These are phyloP conservation scores for Trametes villosa DNA, from an alignment of 768 basidiomycete genomes.

Conservation along the genomic window DNA sequence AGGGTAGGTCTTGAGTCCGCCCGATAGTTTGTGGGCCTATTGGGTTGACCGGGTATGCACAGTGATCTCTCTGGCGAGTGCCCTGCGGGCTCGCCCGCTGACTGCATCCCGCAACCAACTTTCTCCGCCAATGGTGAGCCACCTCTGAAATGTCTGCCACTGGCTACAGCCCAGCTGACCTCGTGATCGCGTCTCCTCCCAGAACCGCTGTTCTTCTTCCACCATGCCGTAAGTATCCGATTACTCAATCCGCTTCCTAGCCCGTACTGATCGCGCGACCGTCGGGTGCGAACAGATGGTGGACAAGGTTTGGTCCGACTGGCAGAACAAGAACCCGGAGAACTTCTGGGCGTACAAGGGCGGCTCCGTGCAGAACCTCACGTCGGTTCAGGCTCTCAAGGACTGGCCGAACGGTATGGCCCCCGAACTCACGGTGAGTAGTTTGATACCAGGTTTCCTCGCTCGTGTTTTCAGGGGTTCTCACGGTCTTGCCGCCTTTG, in stretches of 20 bases:
- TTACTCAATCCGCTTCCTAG: neutral
- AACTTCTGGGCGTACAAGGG: conserved; percentile 37
- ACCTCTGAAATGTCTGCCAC: neutral
- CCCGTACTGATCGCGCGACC: neutral
- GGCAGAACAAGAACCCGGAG: conserved; percentile 33
- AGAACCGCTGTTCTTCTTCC: conserved; percentile 43
- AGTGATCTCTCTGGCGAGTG: conserved; percentile 38
- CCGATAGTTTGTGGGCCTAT: neutral
- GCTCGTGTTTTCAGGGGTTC: neutral
- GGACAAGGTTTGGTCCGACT: conserved; percentile 44
- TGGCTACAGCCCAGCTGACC: neutral
- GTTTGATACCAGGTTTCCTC: neutral
- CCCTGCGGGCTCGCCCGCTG: conserved; percentile 30
- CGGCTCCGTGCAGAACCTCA: conserved; percentile 35
- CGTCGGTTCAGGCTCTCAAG: conserved; percentile 25
- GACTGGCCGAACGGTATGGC: conserved; percentile 34
- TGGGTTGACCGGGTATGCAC: neutral
- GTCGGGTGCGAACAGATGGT: conserved; percentile 33
- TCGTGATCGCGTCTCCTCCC: neutral
- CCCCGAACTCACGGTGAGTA: conserved; percentile 31
- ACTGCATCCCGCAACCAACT: conserved; percentile 33
- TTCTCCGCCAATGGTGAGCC: conserved; percentile 39
- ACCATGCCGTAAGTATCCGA: conserved; percentile 36
- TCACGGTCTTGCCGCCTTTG: neutral
- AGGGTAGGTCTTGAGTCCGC: conserved; percentile 26